Evolutionary conservation across 2,329 filamentous ascomycete genomes (phyloP), one percentile per base, ranked within the genome.

Genomic region (Fusarium compactum): DNA sequence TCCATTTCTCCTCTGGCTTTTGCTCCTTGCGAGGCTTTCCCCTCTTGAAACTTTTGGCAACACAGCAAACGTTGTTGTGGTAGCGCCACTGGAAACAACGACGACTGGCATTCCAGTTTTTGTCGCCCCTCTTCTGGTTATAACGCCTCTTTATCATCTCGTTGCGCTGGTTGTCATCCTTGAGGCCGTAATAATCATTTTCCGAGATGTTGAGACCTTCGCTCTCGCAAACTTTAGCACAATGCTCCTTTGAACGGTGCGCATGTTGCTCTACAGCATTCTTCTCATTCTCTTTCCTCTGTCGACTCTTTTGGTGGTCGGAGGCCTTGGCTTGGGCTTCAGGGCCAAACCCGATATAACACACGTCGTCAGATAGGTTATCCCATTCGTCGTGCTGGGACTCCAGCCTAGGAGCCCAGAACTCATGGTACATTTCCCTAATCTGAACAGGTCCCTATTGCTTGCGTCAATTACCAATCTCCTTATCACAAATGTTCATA

Each of bases 301-400:
- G 80, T 10, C 80, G 78, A 10, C 75, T 74, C 34, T 75, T 79
- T 30, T 73, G 74, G 44, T 74, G 65, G 4, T 76, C 76, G 7
- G 78, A 76, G 2, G 78, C 78, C 27, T 74, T 74, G 22, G 69
- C 69, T 66, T 83, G 81, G 3, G 77, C 78, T 3, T 72, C 76
- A 6, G 79, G 76, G 30, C 81, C 80, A 16, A 79, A 80, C 47
- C 77, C 82, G 61, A 82, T 76, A 67, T 84, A 86, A 69, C 82
- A 83, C 14, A 78, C 78, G 50, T 85, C 83, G 27, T 86, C 81
- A 6, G 85, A 84, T 7, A 84, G 70, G 69, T 88, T 88, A 73
- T 87, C 83, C 86, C 86, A 88, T 52, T 86, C 79, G 11, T 83
- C 79, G 18, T 83, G 81, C 40, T 76, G 73, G 7, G 78, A 70